Evolutionary conservation across 306 rosid genomes (phyloP).

Genomic region (Comarum palustre): DNA sequence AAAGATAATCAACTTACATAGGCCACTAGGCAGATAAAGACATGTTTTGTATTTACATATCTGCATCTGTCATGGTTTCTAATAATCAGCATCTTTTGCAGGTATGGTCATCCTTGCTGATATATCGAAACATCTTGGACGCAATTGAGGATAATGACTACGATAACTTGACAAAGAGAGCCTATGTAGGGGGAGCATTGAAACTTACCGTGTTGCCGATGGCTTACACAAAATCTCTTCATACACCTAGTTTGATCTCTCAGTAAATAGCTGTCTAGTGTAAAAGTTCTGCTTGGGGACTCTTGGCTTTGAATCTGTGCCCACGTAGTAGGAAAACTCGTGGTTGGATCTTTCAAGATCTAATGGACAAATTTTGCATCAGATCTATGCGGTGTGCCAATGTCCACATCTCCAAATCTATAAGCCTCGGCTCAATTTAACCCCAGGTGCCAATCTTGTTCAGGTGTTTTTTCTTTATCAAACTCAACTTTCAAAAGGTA

Average conservation of each 20-base stretch:
- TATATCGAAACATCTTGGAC: slow-evolving; percentile 69
- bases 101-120: slow-evolving; percentile 79
- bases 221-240: slow-evolving; percentile 62
- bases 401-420: not conserved
- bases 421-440: no score
- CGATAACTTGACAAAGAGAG: slow-evolving; percentile 73
- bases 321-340: not conserved
- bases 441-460: no score
- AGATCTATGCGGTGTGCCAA: not conserved
- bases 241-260: slow-evolving; percentile 14
- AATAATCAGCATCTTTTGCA: slow-evolving; percentile 28
- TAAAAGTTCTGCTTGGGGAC: not conserved
- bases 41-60: not conserved
- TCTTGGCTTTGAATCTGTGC: not conserved
- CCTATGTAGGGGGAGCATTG: slow-evolving; percentile 60
- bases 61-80: not conserved
- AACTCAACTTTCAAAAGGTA: no score
- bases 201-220: slow-evolving; percentile 62
- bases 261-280: not conserved
- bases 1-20: not conserved
- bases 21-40: not conserved
- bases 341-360: not conserved
- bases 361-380: no score
- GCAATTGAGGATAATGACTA: slow-evolving; percentile 77
- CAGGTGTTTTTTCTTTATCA: no score